A percentile compares a stretch with the other conserved stretches of the same genome.
Evolutionary conservation across 106 monocot species (phyloP).

Genomic region (Dendrobium officinale): DNA sequence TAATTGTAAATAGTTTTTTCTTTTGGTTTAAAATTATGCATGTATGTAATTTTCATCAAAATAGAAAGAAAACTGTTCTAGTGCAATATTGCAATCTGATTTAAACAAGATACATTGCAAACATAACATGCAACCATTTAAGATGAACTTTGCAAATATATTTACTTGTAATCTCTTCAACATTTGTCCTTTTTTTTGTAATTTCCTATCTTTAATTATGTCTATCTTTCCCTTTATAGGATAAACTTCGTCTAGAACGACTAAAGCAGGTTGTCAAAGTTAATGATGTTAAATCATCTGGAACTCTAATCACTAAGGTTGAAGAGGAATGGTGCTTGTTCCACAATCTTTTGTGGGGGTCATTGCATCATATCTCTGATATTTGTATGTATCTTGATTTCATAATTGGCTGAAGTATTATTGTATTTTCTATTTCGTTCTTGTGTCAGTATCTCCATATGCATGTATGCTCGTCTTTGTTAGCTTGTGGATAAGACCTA

Average conservation of each 20-base stretch:
- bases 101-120: neutral
- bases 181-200: neutral
- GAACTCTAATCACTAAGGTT: conserved; percentile 22
- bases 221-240: conserved; percentile 25
- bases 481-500: neutral
- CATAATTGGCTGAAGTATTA: neutral
- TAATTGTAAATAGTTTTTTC: neutral
- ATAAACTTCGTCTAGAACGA: conserved; percentile 51
- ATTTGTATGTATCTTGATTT: conserved; percentile 43
- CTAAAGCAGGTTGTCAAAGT: conserved; percentile 38
- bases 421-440: conserved; percentile 3
- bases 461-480: neutral
- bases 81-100: neutral
- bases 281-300: conserved; percentile 17
- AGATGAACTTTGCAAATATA: neutral
- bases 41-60: neutral
- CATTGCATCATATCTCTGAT: conserved; percentile 57
- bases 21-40: neutral
- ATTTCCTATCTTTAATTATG: conserved; percentile 1
- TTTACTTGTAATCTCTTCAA: neutral
- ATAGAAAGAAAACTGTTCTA: neutral
- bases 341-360: conserved; percentile 51
- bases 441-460: neutral
- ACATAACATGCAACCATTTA: neutral
- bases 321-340: conserved; percentile 81